A percentile compares a stretch with the other conserved stretches of the same genome.
These are phyloP conservation scores for Lasiodiplodia theobromae DNA, from an alignment of 2,329 filamentous ascomycete genomes.

Conservation along the genomic window DNA sequence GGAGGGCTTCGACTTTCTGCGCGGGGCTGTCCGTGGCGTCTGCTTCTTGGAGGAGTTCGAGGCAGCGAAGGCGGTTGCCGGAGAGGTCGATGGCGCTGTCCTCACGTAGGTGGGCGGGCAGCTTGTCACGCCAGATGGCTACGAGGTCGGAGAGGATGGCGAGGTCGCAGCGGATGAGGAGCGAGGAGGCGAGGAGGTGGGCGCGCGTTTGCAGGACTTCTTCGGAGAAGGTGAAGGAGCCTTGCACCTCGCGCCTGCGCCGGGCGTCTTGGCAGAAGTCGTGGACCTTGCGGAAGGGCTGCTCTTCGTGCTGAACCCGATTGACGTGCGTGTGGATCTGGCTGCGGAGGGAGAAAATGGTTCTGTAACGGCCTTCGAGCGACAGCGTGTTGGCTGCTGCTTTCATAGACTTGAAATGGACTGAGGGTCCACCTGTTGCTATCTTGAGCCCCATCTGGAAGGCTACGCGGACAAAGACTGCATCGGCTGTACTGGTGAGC, in stretches of 20 bases:
- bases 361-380: constrained; percentile 29
- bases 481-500: constrained; percentile 30
- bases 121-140: constrained; percentile 32
- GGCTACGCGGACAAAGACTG: not conserved
- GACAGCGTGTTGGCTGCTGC: not conserved
- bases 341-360: constrained; percentile 31
- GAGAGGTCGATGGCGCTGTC: constrained; percentile 42
- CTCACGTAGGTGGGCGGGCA: constrained; percentile 3
- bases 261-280: constrained; percentile 54
- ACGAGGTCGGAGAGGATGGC: constrained; percentile 56
- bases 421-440: not conserved
- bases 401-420: not conserved
- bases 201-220: constrained; percentile 40
- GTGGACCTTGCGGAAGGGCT: constrained; percentile 58
- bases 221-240: constrained; percentile 41
- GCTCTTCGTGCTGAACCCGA: constrained; percentile 54
- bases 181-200: constrained; percentile 51
- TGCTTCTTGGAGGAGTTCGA: constrained; percentile 51
- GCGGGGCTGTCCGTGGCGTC: constrained; percentile 44
- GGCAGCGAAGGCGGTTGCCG: constrained; percentile 49
- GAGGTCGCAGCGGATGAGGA: constrained; percentile 60
- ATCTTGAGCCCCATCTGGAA: not conserved
- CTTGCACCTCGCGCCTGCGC: constrained; percentile 37
- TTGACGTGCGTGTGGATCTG: constrained; percentile 36
- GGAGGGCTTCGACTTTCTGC: constrained; percentile 59